These are phyloP conservation scores for Gamarada debralockiae DNA, from an alignment of 495 filamentous ascomycete species.

Conservation along the genomic window DNA sequence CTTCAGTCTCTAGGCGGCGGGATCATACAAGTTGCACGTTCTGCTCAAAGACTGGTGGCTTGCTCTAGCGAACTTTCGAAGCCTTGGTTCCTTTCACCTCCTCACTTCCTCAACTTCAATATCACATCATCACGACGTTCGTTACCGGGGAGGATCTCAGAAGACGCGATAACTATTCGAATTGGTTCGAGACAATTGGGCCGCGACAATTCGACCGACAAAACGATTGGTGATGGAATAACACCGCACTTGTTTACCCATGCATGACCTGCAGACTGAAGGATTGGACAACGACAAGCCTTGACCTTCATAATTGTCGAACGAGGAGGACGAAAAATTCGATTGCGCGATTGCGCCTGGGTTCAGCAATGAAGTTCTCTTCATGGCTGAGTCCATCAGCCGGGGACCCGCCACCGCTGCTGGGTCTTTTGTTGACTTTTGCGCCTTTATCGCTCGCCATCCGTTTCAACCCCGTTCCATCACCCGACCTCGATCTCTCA, in stretches of 20 bases:
- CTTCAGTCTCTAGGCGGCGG: too few species aligned
- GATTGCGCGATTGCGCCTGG: conserved; percentile 7
- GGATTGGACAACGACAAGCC: conserved; percentile 11
- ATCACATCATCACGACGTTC: conserved; percentile 3
- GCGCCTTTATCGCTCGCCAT: conserved; percentile 53
- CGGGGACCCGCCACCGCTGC: conserved; percentile 4
- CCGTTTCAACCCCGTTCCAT: conserved; percentile 64
- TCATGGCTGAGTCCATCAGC: conserved; percentile 23
- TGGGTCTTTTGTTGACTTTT: conserved; percentile 14
- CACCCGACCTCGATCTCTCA: conserved; percentile 78
- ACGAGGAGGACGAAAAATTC: neutral
- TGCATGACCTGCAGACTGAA: neutral
- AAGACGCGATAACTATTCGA: neutral
- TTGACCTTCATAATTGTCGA: conserved; percentile 4
- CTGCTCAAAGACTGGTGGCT: neutral
- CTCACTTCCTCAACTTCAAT: neutral
- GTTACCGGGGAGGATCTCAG: neutral
- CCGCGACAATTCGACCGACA: neutral
- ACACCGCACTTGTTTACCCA: conserved; percentile 9
- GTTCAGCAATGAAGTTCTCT: conserved; percentile 23
- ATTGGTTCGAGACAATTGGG: neutral
- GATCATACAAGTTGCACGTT: too few species aligned
- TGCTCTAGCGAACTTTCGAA: conserved; percentile 5
- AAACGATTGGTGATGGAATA: conserved; percentile 19
- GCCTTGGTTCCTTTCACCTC: neutral